A percentile compares a stretch with the other conserved stretches of the same genome.
Conservation (phyloP, 2,329 filamentous ascomycete genomes). For the Aspergillus proliferans region DNA sequence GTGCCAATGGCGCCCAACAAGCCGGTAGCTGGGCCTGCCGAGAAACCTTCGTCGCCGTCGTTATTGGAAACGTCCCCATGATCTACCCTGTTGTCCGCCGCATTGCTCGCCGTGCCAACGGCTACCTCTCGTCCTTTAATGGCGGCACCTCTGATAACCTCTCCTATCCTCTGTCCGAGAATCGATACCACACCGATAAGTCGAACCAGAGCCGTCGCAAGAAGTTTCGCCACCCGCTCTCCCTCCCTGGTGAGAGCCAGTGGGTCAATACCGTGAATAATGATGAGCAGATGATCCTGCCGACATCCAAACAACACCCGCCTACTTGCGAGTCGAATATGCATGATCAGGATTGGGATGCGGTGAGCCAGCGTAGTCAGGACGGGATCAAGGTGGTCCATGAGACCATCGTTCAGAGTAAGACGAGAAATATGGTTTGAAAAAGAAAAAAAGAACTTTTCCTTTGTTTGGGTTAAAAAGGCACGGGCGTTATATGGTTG, state of each 20-base stretch:
- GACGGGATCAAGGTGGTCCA: slow-evolving; percentile 26
- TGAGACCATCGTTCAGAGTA: slow-evolving; percentile 25
- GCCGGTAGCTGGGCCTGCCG: slow-evolving; percentile 41
- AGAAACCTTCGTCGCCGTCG: slow-evolving; percentile 41
- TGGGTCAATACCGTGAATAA: slow-evolving; percentile 22
- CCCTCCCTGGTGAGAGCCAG: slow-evolving; percentile 23
- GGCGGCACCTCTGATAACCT: slow-evolving; percentile 15
- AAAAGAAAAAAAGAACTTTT: not conserved
- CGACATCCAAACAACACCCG: slow-evolving; percentile 17
- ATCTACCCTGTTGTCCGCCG: slow-evolving; percentile 34
- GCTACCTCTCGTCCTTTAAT: slow-evolving; percentile 17
- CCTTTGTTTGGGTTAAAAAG: not conserved
- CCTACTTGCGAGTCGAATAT: slow-evolving; percentile 16
- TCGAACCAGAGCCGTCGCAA: slow-evolving; percentile 11
- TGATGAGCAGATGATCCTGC: slow-evolving; percentile 25
- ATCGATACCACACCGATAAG: slow-evolving; percentile 6
- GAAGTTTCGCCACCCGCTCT: slow-evolving; percentile 27
- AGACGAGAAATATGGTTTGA: slow-evolving; percentile 7
- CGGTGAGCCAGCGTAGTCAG: slow-evolving; percentile 11
- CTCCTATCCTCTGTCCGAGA: slow-evolving; percentile 18
- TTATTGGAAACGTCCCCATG: slow-evolving; percentile 40
- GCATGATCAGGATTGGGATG: slow-evolving; percentile 15
- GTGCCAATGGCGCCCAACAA: slow-evolving; percentile 33
- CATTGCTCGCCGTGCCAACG: slow-evolving; percentile 18
- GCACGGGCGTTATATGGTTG: not conserved